phyloP scores from a whole-genome alignment of 2,329 filamentous ascomycete species.

The Trichophyton equinum region DNA sequence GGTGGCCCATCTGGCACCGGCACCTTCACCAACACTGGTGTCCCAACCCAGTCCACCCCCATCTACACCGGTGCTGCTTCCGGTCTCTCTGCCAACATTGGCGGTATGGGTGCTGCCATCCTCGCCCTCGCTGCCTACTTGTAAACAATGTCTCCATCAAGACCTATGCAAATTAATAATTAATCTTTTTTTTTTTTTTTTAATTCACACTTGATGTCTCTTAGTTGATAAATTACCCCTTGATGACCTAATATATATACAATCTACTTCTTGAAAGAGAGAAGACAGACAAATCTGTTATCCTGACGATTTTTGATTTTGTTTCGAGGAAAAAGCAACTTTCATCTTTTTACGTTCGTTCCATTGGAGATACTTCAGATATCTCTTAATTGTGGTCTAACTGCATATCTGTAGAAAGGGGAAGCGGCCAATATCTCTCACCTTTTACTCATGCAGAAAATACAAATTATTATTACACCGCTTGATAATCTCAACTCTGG shows the following conservation, averaged over 20 bases:
- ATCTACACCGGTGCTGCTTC: conserved; percentile 12
- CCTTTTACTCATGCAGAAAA: no score
- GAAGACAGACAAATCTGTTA: not conserved
- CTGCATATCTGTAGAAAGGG: no score
- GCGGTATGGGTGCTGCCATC: conserved; percentile 14
- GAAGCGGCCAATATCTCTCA: no score
- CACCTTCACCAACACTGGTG: conserved; percentile 8
- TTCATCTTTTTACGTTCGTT: no score
- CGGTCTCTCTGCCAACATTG: conserved; percentile 11
- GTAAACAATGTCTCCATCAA: conserved; percentile 21
- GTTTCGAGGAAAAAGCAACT: not conserved
- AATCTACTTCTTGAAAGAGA: not conserved
- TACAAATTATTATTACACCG: no score
- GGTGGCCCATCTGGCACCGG: conserved; percentile 8
- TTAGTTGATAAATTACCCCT: not conserved
- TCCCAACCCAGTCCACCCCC: conserved; percentile 14
- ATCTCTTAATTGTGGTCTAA: no score
- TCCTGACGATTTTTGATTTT: not conserved
- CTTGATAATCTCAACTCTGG: no score
- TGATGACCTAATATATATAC: conserved; percentile 1
- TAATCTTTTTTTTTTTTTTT: not conserved
- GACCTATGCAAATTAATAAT: not conserved
- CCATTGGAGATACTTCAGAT: no score
- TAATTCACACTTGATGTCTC: not conserved
- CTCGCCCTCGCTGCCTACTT: conserved; percentile 29